Conservation (phyloP, 805 yeast genomes). For the Lachancea nothofagi region DNA sequence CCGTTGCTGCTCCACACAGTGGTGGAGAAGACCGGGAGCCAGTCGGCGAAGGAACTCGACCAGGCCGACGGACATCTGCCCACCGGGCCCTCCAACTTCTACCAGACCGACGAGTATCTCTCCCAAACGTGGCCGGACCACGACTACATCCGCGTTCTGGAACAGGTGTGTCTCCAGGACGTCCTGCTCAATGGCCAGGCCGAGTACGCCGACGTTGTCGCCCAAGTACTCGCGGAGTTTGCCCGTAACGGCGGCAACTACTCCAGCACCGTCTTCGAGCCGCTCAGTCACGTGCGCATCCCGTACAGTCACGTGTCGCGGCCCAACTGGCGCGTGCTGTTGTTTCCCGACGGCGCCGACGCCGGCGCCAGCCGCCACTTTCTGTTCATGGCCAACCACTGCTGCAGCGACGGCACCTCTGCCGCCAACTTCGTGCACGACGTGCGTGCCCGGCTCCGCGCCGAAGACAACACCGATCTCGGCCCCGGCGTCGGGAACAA, state of each 20-base stretch:
- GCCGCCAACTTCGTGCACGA: conserved; percentile 22
- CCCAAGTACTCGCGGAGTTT: conserved; percentile 12
- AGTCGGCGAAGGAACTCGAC: conserved; percentile 14
- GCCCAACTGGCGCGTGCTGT: conserved; percentile 25
- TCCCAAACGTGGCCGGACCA: conserved; percentile 18
- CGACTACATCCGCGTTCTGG: conserved; percentile 22
- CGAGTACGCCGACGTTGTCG: conserved; percentile 13
- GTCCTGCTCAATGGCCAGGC: conserved; percentile 22
- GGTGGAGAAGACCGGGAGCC: conserved; percentile 14
- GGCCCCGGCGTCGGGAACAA: not conserved
- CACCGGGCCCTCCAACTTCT: no score
- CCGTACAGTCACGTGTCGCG: conserved; percentile 15
- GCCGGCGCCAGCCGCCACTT: conserved; percentile 8
- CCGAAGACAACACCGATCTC: no score
- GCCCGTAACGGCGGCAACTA: conserved; percentile 13
- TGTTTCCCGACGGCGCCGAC: conserved; percentile 13
- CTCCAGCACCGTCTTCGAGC: conserved; percentile 12
- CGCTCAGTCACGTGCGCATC: conserved; percentile 15
- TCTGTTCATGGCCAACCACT: conserved; percentile 23
- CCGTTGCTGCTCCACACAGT: conserved; percentile 20
- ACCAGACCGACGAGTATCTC: conserved; percentile 20
- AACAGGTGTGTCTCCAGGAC: conserved; percentile 16
- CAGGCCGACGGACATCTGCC: conserved; percentile 19
- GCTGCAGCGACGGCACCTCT: conserved; percentile 23
- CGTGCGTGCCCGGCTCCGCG: conserved; percentile 12